These are phyloP conservation scores for Datisca glomerata DNA, from an alignment of 306 rosid genomes.

Conservation along the genomic window DNA sequence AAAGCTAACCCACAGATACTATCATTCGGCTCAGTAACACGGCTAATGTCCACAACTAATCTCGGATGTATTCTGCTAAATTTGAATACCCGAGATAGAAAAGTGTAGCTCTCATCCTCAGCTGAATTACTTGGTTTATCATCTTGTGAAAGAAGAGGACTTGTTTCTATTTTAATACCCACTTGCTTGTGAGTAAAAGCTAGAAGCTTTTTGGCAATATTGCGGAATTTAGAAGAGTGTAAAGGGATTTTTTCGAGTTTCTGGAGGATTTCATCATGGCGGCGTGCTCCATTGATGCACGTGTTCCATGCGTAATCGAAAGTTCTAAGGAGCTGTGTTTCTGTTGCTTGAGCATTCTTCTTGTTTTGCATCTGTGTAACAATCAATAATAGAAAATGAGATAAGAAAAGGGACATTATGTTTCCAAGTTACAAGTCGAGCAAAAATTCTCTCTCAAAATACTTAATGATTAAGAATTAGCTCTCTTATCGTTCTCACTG, in stretches of 20 bases:
- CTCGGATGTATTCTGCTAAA: conserved; percentile 53
- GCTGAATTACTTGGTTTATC: conserved; percentile 15
- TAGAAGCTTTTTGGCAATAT: conserved; percentile 28
- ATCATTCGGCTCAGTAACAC: conserved; percentile 17
- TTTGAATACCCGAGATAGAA: conserved; percentile 47
- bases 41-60: conserved; percentile 21
- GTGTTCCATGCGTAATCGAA: conserved; percentile 92
- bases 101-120: conserved; percentile 26
- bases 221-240: conserved; percentile 20
- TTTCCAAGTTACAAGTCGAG: not conserved
- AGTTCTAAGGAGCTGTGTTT: conserved; percentile 47
- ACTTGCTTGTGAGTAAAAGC: conserved; percentile 49
- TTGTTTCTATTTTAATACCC: conserved; percentile 52
- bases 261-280: conserved; percentile 45
- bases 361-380: conserved; percentile 59
- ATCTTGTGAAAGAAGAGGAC: conserved; percentile 23
- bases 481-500: not conserved
- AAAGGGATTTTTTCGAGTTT: conserved; percentile 43
- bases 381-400: conserved; percentile 6
- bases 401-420: not conserved
- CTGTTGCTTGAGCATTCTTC: conserved; percentile 45
- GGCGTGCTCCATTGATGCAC: conserved; percentile 36
- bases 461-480: not conserved
- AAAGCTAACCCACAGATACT: conserved; percentile 46
- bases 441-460: not conserved